Evolutionary conservation across 495 filamentous ascomycete genomes (phyloP), one percentile per base, ranked within the genome.

Genomic region (Patellaria atrata): DNA sequence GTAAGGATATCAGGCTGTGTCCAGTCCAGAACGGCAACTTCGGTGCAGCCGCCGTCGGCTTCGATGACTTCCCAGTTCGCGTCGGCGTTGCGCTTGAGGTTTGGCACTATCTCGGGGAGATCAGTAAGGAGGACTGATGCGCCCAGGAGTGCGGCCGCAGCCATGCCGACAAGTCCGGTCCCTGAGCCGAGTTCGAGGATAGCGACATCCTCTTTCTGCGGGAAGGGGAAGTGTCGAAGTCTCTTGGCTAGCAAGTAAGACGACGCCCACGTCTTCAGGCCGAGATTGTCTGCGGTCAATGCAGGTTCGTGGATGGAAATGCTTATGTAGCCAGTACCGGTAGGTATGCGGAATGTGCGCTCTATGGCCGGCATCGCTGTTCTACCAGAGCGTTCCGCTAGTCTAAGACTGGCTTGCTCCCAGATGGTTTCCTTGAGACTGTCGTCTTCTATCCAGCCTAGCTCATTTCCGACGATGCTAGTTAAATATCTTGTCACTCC

Each of bases 231-330:
- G n/a, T 30, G 45, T 39, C 62, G 56, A 3, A 96, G 71, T 9
- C 77, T 74, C 43, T 75, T 79, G 0, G 89, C 79, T 12, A 97
- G 75, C 2, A 91, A 68, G 51, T 81, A 89, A 0, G 83, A 83
- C 0, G 82, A 82, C 0, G 79, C 73, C 86, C 86, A 94, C 0
- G 86, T 94, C 51, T 94, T 94, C 48, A 84, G 68, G 8, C 89
- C 89, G 11, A 94, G 68, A 37, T 86, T 77, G 53, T 94, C 89
- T 2, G 77, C 71, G 0, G 81, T 92, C 33, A 94, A 57, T 2
- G 84, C 73, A 0, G 89, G 89, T 49, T 97, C 89, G 42, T 86
- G 70, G 12, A 97, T 70, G 11, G 64, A 61, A 32, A 91, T 56
- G 23, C 76, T 66, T 42, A 80, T 65, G 0, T 47, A 11, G 1